phyloP scores from a whole-genome alignment of 495 filamentous ascomycete genomes.

The Penicillium chermesinum region DNA sequence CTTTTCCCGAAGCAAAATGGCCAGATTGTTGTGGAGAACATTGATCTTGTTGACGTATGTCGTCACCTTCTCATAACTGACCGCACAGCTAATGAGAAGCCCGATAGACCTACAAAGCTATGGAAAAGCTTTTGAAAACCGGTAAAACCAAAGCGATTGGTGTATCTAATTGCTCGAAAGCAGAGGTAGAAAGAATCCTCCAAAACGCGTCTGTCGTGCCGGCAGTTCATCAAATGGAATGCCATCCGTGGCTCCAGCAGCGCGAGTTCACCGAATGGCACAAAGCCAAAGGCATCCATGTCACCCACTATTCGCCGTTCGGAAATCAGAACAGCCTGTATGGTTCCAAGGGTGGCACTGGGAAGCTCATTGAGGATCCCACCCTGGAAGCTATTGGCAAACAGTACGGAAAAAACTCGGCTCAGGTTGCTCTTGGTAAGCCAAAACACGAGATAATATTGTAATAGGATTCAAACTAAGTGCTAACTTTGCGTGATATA shows the following conservation, averaged over 20 bases:
- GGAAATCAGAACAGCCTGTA: constrained; percentile 69
- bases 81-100: background rate
- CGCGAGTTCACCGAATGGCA: constrained; percentile 52
- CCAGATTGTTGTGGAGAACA: constrained; percentile 36
- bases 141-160: constrained; percentile 64
- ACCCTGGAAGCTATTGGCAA: constrained; percentile 55
- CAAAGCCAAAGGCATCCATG: constrained; percentile 50
- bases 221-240: constrained; percentile 62
- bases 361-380: constrained; percentile 57
- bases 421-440: constrained; percentile 56
- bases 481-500: constrained; percentile 16
- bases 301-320: constrained; percentile 64
- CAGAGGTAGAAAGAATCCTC: constrained; percentile 63
- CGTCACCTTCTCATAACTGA: constrained; percentile 1
- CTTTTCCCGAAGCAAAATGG: constrained; percentile 42
- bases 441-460: too few species aligned
- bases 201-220: constrained; percentile 55
- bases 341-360: constrained; percentile 39
- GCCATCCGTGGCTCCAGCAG: constrained; percentile 60
- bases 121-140: constrained; percentile 54
- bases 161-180: constrained; percentile 63
- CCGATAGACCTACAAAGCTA: constrained; percentile 54
- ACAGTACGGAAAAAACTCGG: constrained; percentile 56
- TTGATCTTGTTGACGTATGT: constrained; percentile 49
- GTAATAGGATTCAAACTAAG: too few species aligned